Percentiles rank a stretch among this genome's conserved stretches.
Evolutionary conservation across 148 eudicot species (phyloP).

Genomic region (Camellia lanceoleosa): DNA sequence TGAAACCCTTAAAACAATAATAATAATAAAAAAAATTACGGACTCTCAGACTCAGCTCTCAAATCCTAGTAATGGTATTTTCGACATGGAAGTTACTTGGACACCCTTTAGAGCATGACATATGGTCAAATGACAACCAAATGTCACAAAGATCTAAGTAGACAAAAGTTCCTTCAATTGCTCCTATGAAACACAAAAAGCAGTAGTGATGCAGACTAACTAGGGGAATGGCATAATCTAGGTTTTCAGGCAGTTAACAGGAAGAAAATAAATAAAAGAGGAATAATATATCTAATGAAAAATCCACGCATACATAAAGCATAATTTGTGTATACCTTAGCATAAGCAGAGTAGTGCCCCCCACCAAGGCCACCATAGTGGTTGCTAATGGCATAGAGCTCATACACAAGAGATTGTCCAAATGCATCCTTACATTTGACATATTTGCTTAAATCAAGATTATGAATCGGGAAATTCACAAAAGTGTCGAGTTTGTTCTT

Average conservation of each 20-base stretch:
- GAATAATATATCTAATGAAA: too few relatives aligned
- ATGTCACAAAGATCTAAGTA: background rate
- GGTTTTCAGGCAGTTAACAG: background rate
- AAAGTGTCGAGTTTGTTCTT: conserved; percentile 93
- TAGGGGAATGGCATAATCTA: background rate
- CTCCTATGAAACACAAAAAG: background rate
- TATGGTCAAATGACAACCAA: background rate
- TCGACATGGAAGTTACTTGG: background rate
- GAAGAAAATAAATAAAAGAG: background rate
- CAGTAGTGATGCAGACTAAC: background rate
- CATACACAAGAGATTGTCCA: conserved; percentile 50
- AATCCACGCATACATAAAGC: background rate
- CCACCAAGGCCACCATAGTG: conserved; percentile 99
- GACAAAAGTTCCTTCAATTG: background rate
- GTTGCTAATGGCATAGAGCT: conserved; percentile 93
- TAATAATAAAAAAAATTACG: background rate
- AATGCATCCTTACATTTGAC: conserved; percentile 55
- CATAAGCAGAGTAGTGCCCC: conserved; percentile 94
- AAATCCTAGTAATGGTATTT: background rate
- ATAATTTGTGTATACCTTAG: conserved; percentile 49
- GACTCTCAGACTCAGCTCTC: background rate
- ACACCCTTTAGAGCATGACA: background rate
- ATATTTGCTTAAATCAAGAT: conserved; percentile 84
- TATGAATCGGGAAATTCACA: conserved; percentile 76
- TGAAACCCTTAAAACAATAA: too few relatives aligned